A percentile compares a stretch with the other conserved stretches of the same genome.
These are phyloP conservation scores for Dendrobium officinale DNA, from an alignment of 106 monocot genomes.

Conservation along the genomic window DNA sequence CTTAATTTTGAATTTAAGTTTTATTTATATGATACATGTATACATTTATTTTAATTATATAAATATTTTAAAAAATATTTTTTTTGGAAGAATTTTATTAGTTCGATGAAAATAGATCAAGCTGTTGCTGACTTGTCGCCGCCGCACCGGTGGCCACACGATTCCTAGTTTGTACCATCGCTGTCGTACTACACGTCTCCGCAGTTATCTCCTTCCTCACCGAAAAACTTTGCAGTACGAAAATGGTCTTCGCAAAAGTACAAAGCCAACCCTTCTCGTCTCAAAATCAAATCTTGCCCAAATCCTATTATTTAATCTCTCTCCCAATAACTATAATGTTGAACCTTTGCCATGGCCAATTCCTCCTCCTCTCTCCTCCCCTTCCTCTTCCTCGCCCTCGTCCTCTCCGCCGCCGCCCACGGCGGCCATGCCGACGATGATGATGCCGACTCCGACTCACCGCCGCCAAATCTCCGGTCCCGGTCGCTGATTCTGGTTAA, in stretches of 20 bases:
- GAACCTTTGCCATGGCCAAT: background rate
- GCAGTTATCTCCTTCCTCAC: no score
- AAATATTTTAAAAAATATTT: no score
- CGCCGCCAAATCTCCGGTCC: constrained; percentile 32
- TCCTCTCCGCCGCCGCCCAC: constrained; percentile 13
- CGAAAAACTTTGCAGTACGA: background rate
- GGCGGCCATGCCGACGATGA: constrained; percentile 15
- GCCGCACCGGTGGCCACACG: no score
- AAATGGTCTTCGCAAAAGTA: background rate
- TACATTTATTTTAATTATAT: no score
- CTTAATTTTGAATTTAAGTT: no score
- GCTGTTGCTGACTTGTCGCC: no score
- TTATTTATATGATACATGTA: no score
- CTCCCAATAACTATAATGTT: background rate
- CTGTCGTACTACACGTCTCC: background rate
- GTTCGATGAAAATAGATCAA: no score
- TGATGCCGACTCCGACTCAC: constrained; percentile 18
- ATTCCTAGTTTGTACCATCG: no score
- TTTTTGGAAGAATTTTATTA: no score
- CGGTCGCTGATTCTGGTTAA: constrained; percentile 50
- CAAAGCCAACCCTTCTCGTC: background rate
- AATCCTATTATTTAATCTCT: background rate
- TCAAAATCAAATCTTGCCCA: background rate
- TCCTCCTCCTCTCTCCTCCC: background rate
- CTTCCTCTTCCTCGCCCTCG: constrained; percentile 10